phyloP scores from a whole-genome alignment of 179 eudicot genomes.

The Silene coronaria region DNA sequence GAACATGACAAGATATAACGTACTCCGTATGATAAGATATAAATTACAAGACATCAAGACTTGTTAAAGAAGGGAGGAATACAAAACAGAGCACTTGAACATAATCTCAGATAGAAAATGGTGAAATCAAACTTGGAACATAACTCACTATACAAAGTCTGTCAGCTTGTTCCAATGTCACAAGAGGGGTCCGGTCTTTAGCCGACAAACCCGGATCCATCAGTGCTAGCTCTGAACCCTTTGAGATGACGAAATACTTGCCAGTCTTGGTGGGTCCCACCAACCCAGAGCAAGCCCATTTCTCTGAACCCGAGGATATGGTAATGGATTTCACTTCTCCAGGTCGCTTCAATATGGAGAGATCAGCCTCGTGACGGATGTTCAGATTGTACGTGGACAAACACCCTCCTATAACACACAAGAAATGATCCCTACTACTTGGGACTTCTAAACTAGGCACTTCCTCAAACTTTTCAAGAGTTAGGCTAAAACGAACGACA shows the following conservation, averaged over 20 bases:
- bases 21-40: not conserved
- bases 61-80: not conserved
- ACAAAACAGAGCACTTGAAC: not conserved
- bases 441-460: conserved; percentile 7
- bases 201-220: conserved; percentile 12
- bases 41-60: too few species aligned
- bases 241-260: conserved; percentile 19
- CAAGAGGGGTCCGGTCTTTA: conserved; percentile 15
- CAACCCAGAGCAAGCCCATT: conserved; percentile 18
- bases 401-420: conserved; percentile 27
- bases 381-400: conserved; percentile 18
- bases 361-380: not conserved
- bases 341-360: conserved; percentile 26
- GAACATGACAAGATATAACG: too few species aligned
- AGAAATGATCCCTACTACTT: conserved; percentile 20
- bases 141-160: conserved; percentile 16
- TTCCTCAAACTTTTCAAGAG: conserved; percentile 26
- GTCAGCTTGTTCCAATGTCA: conserved; percentile 17
- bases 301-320: not conserved
- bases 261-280: conserved; percentile 25
- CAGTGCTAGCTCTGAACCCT: conserved; percentile 20
- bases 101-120: not conserved
- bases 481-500: conserved; percentile 22
- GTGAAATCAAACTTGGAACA: conserved; percentile 29
- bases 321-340: conserved; percentile 15